Evolutionary conservation across 805 yeast species (phyloP), one percentile per base, ranked within the genome.

Genomic region (Hemisphaericaspora nanyangensis): DNA sequence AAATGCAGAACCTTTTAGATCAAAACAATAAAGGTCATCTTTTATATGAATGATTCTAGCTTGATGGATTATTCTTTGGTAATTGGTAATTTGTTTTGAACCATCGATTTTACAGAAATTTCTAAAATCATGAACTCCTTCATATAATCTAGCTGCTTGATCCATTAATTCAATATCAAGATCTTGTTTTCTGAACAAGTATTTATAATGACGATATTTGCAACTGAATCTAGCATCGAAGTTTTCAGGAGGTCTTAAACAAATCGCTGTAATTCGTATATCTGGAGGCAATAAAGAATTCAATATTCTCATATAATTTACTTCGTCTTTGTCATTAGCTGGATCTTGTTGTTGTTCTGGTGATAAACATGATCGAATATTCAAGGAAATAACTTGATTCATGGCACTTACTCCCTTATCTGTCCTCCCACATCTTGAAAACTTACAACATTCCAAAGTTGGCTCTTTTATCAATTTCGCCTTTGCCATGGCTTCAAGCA

Each of bases 391-490:
- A 2, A 93, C 98, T 60, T 93, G 99, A 47, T 87, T 85, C 82
- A 93, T 77, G 0, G 99, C 99, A 65, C 96, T 86, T 11, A 91
- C 98, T n/a, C 97, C 98, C 48, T 78, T 79, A 54, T 91, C 98
- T 0, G 98, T 91, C 52, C 98, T 72, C 0, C 98, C 98, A 63
- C 98, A 93, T 46, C 97, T 68, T 48, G 95, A 84, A 58, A 90
- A 89, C 11, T 76, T 72, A 54, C 82, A 85, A 1, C 77, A 80
- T 6, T 65, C 65, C 0, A 88, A 82, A 16, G 77, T 80, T 17
- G 73, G 51, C 1, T 78, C 68, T 7, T 79, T 72, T 8, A 93
- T 79, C 44, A 93, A 58, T 47, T 74, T 79, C 20, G 91, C 79
- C 45, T 72, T 77, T 34, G 70, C 63, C 60, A 93, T 58, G 0